Evolutionary conservation across 805 yeast genomes (phyloP).

Genomic region (Wickerhamomyces chambardii): DNA sequence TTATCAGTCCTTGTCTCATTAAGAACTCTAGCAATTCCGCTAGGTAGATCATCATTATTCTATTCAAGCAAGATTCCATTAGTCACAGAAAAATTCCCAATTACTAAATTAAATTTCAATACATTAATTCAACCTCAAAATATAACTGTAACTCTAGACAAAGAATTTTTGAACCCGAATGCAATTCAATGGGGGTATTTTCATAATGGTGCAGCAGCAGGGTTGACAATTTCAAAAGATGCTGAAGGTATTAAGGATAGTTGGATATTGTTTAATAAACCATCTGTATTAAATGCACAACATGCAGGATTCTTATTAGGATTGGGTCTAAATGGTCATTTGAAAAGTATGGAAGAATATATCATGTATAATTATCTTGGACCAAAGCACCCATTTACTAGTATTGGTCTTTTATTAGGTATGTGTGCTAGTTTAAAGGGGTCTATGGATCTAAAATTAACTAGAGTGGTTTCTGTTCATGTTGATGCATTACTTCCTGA

Average conservation of each 20-base stretch:
- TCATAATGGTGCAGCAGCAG: slow-evolving; percentile 88
- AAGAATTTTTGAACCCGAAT: slow-evolving; percentile 38
- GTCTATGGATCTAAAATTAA: slow-evolving; percentile 75
- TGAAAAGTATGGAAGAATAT: slow-evolving; percentile 85
- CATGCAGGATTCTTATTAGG: slow-evolving; percentile 96
- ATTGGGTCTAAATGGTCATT: slow-evolving; percentile 84
- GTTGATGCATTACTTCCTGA: slow-evolving; percentile 85
- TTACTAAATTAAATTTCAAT: slow-evolving; percentile 66
- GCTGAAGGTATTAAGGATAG: slow-evolving; percentile 73
- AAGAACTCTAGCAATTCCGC: slow-evolving; percentile 66
- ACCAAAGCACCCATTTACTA: slow-evolving; percentile 76
- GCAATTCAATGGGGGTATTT: slow-evolving; percentile 76
- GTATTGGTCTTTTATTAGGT: slow-evolving; percentile 83
- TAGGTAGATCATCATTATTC: slow-evolving; percentile 72
- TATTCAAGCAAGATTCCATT: slow-evolving; percentile 65
- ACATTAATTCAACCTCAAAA: slow-evolving; percentile 57
- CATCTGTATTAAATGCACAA: slow-evolving; percentile 59
- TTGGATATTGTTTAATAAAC: slow-evolving; percentile 87
- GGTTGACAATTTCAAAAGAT: slow-evolving; percentile 61
- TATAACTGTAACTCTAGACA: slow-evolving; percentile 53
- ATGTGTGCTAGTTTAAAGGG: slow-evolving; percentile 86
- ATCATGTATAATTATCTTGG: slow-evolving; percentile 90
- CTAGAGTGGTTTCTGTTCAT: slow-evolving; percentile 89
- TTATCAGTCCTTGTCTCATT: slow-evolving; percentile 54
- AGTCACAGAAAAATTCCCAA: slow-evolving; percentile 76